phyloP scores from a whole-genome alignment of 371 early-diverging fungal species.

The Mortierella sp. region DNA sequence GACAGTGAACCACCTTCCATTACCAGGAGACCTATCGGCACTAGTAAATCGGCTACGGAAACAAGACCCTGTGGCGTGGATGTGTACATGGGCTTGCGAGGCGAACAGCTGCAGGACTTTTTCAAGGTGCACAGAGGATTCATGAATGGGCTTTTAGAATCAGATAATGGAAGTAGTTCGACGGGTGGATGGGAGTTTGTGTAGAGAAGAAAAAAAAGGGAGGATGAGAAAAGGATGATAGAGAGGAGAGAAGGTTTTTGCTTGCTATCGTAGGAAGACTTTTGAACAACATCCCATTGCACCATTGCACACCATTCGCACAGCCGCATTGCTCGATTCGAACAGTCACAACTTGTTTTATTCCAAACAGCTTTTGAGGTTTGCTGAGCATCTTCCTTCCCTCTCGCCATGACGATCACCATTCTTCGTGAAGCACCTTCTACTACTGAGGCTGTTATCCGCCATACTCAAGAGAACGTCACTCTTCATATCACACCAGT shows the following conservation, averaged over 20 bases:
- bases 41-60: constrained; percentile 1
- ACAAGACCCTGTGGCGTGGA: constrained; percentile 26
- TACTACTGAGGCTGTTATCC: constrained; percentile 26
- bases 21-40: constrained; percentile 8
- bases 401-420: constrained; percentile 41
- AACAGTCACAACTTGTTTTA: too few relatives aligned
- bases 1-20: constrained; percentile 20
- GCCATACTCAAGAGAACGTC: constrained; percentile 37
- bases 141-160: constrained; percentile 37
- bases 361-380: too few relatives aligned
- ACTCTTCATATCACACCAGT: constrained; percentile 39
- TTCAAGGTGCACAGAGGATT: constrained; percentile 44
- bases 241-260: neutral
- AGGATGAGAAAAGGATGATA: too few relatives aligned
- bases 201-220: too few relatives aligned
- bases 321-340: too few relatives aligned
- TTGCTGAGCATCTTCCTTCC: neutral
- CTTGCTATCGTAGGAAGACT: too few relatives aligned
- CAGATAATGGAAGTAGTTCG: neutral
- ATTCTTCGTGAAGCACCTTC: constrained; percentile 42
- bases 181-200: constrained; percentile 23
- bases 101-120: constrained; percentile 49
- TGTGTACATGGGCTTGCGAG: constrained; percentile 47
- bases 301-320: too few relatives aligned
- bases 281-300: too few relatives aligned